Evolutionary conservation across 2,329 filamentous ascomycete genomes (phyloP).

Genomic region (Aspergillus sp.): DNA sequence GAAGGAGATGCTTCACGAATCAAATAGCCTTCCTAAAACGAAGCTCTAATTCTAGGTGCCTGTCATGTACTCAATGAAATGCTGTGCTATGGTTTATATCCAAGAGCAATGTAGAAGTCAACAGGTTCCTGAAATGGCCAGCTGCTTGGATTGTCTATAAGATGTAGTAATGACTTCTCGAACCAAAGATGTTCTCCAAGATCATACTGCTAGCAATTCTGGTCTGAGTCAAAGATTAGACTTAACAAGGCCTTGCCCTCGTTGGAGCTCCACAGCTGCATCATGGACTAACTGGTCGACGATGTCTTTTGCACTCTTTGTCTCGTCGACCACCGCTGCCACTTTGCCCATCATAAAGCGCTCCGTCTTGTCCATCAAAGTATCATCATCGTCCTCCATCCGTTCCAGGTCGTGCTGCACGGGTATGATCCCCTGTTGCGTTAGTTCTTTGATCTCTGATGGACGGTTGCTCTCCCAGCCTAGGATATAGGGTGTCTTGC

Average conservation of each 20-base stretch:
- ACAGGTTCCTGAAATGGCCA: too few relatives aligned
- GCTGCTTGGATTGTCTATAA: too few relatives aligned
- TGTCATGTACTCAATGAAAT: too few relatives aligned
- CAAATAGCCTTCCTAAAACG: too few relatives aligned
- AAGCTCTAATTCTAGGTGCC: too few relatives aligned
- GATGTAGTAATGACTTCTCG: too few relatives aligned
- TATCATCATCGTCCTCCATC: conserved; percentile 72
- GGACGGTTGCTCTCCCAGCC: conserved; percentile 95
- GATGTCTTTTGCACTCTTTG: conserved; percentile 85
- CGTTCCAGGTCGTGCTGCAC: conserved; percentile 94
- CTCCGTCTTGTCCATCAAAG: conserved; percentile 65
- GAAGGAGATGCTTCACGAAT: conserved; percentile 30
- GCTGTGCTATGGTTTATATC: too few relatives aligned
- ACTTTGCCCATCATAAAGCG: conserved; percentile 97
- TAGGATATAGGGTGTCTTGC: conserved; percentile 88
- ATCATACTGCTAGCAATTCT: too few relatives aligned
- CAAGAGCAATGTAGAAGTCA: too few relatives aligned
- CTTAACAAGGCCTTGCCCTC: too few relatives aligned
- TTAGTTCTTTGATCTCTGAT: conserved; percentile 89
- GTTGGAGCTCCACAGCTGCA: conserved; percentile 56
- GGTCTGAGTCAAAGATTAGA: too few relatives aligned
- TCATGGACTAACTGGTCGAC: conserved; percentile 91
- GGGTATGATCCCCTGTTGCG: conserved; percentile 82
- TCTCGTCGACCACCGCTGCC: conserved; percentile 88
- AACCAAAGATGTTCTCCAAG: too few relatives aligned